Evolutionary conservation across 768 basidiomycete genomes (phyloP), one percentile per base, ranked within the genome.

Genomic region (Tricholomella constricta): DNA sequence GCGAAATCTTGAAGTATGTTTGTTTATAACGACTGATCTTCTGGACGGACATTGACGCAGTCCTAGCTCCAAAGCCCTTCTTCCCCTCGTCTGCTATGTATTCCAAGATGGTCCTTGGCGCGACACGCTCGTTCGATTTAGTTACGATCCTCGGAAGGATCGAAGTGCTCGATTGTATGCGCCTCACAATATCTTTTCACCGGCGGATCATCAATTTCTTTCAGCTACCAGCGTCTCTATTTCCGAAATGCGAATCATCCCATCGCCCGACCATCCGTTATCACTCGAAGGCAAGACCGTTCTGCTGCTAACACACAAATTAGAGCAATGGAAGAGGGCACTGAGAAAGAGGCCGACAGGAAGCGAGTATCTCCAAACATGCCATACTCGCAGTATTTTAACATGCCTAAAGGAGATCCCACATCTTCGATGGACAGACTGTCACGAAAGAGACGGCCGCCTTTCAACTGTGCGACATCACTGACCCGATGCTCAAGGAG

Each of bases 81-180:
- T 96, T 15, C 88, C 94, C 3, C 70, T 90, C 5, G 83, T 89
- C 3, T 88, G 86, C 49, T 99, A 95, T 63, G 88, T 90, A 8
- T 95, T 98, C 64, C 83, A 87, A 59, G 95, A 97, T 59, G 97
- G 97, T 0, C 94, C 95, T 2, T 98, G 90, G 87, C 80, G 93
- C 35, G 95, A 98, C 61, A 89, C 90, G 12, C 78, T 94, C 45
- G 79, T 98, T 31, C 83, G 84, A 40, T 88, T 94, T 52, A 85
- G 87, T 11, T 98, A 94, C 63, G 97, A 99, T 64, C 97, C 97
- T 8, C 78, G 95, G 35, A 80, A 79, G 61, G 80, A 91, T 55
- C 77, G 79, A 2, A 72, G 77, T 44, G 86, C 91, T 17, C 79
- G 91, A 58, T 83, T 94, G 95, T 95, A 58, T 58, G 89, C 75